Conservation (phyloP, 768 basidiomycete species). For the Pulveroboletus sp. region DNA sequence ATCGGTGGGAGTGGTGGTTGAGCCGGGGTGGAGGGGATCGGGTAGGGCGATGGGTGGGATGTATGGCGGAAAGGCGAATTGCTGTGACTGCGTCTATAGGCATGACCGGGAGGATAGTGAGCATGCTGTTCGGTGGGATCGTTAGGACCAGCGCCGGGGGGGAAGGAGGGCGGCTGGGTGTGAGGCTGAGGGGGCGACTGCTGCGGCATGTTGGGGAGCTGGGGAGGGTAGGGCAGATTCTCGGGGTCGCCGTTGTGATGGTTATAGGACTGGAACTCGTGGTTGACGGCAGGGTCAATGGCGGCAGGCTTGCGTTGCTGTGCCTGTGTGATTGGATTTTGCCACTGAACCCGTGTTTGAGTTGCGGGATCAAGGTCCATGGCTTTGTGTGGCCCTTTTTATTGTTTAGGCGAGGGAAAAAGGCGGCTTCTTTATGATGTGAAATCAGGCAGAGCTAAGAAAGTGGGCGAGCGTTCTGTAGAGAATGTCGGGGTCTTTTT, state of each 20-base stretch:
- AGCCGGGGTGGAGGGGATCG: slow-evolving; percentile 31
- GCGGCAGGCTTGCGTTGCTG: slow-evolving; percentile 28
- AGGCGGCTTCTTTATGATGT: slow-evolving; percentile 32
- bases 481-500: slow-evolving; percentile 24
- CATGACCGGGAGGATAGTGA: slow-evolving; percentile 33
- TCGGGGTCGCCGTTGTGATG: slow-evolving; percentile 23
- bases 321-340: slow-evolving; percentile 31
- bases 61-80: slow-evolving; percentile 35
- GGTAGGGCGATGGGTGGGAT: slow-evolving; percentile 36
- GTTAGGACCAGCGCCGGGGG: slow-evolving; percentile 33
- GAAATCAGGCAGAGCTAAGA: slow-evolving; percentile 12
- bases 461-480: slow-evolving; percentile 22
- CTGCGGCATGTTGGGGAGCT: slow-evolving; percentile 30
- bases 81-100: slow-evolving; percentile 30
- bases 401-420: slow-evolving; percentile 36
- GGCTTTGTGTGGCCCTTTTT: slow-evolving; percentile 29
- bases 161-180: slow-evolving; percentile 37
- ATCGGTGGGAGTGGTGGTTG: slow-evolving; percentile 28
- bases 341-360: slow-evolving; percentile 33
- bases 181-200: slow-evolving; percentile 20
- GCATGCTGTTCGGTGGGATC: slow-evolving; percentile 31
- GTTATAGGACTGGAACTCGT: slow-evolving; percentile 33
- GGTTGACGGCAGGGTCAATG: slow-evolving; percentile 31
- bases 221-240: slow-evolving; percentile 22
- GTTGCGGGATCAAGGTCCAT: slow-evolving; percentile 34